phyloP scores from a whole-genome alignment of 495 filamentous ascomycete species.

The Xylaria grammica region DNA sequence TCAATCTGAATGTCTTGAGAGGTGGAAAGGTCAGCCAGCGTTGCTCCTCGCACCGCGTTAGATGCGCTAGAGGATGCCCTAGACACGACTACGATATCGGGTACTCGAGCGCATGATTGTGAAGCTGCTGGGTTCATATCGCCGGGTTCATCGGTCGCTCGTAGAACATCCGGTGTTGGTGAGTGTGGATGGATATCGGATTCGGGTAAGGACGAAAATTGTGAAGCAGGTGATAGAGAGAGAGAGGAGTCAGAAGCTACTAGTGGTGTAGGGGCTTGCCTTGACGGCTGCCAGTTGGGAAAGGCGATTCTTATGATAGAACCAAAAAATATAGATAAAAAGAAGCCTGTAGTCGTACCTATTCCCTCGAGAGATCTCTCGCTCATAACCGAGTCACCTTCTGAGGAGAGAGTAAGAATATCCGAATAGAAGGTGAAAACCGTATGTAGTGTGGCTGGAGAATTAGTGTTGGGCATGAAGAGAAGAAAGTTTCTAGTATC shows the following conservation, averaged over 20 bases:
- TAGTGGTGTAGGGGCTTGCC: constrained; percentile 8
- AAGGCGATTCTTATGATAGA: constrained; percentile 64
- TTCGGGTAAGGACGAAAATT: constrained; percentile 17
- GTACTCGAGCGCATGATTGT: constrained; percentile 20
- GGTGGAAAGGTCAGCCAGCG: constrained; percentile 33
- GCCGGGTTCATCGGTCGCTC: constrained; percentile 20
- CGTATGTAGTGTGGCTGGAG: constrained; percentile 73
- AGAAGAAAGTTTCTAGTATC: constrained; percentile 83
- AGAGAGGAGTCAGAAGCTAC: constrained; percentile 22
- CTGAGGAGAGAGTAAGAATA: constrained; percentile 85
- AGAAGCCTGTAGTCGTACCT: constrained; percentile 86
- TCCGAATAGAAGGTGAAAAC: constrained; percentile 92
- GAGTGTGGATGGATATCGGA: constrained; percentile 9
- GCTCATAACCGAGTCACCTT: constrained; percentile 92
- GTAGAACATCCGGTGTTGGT: constrained; percentile 12
- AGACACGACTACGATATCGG: constrained; percentile 13
- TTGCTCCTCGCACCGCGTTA: constrained; percentile 31
- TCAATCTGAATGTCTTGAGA: constrained; percentile 36
- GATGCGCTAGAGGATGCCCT: constrained; percentile 23
- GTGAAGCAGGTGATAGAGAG: constrained; percentile 21
- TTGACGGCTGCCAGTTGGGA: constrained; percentile 32
- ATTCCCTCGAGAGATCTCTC: constrained; percentile 87
- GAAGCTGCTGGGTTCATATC: constrained; percentile 24
- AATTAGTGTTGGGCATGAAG: constrained; percentile 77
- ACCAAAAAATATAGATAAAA: constrained; percentile 71